Evolutionary conservation across 179 eudicot species (phyloP).

Genomic region (Spergularia azorica): DNA sequence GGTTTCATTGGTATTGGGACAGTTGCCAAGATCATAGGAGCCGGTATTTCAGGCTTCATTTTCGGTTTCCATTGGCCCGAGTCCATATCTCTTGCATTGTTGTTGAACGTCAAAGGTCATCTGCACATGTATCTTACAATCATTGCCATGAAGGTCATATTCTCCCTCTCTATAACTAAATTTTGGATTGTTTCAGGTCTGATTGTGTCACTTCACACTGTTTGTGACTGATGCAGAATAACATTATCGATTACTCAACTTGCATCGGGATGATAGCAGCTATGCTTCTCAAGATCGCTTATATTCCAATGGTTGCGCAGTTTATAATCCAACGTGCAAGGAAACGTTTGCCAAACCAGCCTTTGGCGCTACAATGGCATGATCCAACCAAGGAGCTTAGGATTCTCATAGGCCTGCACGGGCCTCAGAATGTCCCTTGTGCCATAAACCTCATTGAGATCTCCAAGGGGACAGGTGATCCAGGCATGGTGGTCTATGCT

Average conservation of each 20-base stretch:
- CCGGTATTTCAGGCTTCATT: constrained; percentile 59
- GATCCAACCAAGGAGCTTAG: constrained; percentile 56
- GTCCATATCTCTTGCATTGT: constrained; percentile 70
- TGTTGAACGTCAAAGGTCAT: constrained; percentile 83
- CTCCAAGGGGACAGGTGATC: constrained; percentile 64
- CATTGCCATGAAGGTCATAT: constrained; percentile 52
- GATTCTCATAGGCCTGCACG: constrained; percentile 64
- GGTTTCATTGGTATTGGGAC: constrained; percentile 53
- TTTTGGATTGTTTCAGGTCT: not conserved
- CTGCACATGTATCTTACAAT: constrained; percentile 78
- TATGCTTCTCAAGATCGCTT: constrained; percentile 58
- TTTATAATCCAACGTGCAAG: constrained; percentile 71
- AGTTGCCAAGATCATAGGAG: constrained; percentile 67
- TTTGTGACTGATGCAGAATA: constrained; percentile 42
- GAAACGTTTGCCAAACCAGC: constrained; percentile 60
- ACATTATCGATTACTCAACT: constrained; percentile 49
- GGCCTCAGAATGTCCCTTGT: constrained; percentile 58
- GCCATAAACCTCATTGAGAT: constrained; percentile 72
- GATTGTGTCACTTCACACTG: too few species aligned
- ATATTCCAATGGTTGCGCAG: constrained; percentile 66
- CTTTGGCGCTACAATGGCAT: constrained; percentile 86
- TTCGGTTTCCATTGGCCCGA: constrained; percentile 78
- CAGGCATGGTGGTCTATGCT: constrained; percentile 68
- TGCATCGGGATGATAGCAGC: constrained; percentile 66
- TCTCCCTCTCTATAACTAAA: not conserved